Base-by-base conservation (phyloP, 1,284 basidiomycete species). In the Naganishia cerealis region DNA sequence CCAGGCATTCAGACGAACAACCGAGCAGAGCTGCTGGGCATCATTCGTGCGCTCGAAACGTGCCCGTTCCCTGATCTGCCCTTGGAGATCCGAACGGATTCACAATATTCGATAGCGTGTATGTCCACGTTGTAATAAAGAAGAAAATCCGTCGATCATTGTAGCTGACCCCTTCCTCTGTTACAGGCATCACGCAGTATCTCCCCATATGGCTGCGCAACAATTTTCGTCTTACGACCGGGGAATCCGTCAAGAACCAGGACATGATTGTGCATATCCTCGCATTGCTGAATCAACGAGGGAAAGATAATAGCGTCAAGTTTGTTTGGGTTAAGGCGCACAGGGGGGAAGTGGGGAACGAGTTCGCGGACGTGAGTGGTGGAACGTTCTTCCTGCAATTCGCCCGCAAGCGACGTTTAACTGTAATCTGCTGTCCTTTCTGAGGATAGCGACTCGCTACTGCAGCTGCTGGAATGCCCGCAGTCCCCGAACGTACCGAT, bases 1-100 rank as follows among this genome's bases (percentile, higher is more conserved):
- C 79, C 79, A 0, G 81, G 81, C 0, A 21, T 75, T 39, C 81
- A 82, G 71, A 82, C 81, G 1, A 82, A 82, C 67, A 82, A 82
- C 66, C 72, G 81, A 10, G 81, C 78, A 52, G 81, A 81, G 66
- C 65, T 81, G 24, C 71, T 81, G 18, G 24, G 78, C 12, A 79
- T 81, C 43, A 77, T 81, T 46, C 70, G 78, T 56, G 79, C 80
- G 1, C 55, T 81, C 38, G 81, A 81, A 69, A 70, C 68, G n/a
- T 78, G 78, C 65, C 80, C 79, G 2, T 77, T 72, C 39, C 77
- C 78, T 12, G 69, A 75, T 8, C 24, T 79, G 12, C 77, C 80
- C 1, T 67, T 81, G 1, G 80, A 81, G 70, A 77, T 81, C 66
- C 73, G 81, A n/a, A 80, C 79, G 38, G 80, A 82, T 67, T 79